Evolutionary conservation across 768 basidiomycete genomes (phyloP).

Genomic region (Naganishia vaughanmartiniae): DNA sequence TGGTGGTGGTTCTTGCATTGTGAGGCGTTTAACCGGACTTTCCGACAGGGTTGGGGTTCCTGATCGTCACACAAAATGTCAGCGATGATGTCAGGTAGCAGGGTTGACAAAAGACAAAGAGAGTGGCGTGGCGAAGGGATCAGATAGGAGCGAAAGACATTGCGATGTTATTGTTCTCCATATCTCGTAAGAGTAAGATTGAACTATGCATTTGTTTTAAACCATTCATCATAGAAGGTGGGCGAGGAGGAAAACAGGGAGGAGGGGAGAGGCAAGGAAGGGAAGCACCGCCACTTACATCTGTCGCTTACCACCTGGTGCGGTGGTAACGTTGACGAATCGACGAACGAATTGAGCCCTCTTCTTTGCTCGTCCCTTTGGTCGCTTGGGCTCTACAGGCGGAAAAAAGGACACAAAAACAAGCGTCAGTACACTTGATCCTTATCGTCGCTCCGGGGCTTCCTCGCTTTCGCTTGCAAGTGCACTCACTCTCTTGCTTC

Average conservation of each 20-base stretch:
- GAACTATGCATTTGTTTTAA: constrained; percentile 75
- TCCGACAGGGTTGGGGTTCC: constrained; percentile 52
- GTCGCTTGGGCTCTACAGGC: constrained; percentile 80
- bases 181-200: constrained; percentile 70
- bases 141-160: constrained; percentile 99
- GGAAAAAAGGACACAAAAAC: background rate
- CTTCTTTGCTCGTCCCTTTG: constrained; percentile 98
- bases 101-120: background rate
- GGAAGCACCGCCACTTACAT: constrained; percentile 65
- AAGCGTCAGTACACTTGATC: constrained; percentile 4
- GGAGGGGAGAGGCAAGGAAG: background rate
- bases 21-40: constrained; percentile 49
- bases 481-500: constrained; percentile 70
- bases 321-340: constrained; percentile 89
- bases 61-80: constrained; percentile 31
- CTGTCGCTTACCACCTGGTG: constrained; percentile 87
- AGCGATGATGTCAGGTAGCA: background rate
- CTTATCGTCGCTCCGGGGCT: background rate
- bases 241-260: constrained; percentile 22
- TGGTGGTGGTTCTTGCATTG: background rate
- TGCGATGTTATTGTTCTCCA: constrained; percentile 84
- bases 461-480: background rate
- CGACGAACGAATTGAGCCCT: constrained; percentile 85
- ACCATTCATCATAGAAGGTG: constrained; percentile 43
- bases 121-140: constrained; percentile 48